A percentile compares a stretch with the other conserved stretches of the same genome.
These are phyloP conservation scores for Ceratocystiopsis brevicomis DNA, from an alignment of 2,329 filamentous ascomycete species.

Conservation along the genomic window DNA sequence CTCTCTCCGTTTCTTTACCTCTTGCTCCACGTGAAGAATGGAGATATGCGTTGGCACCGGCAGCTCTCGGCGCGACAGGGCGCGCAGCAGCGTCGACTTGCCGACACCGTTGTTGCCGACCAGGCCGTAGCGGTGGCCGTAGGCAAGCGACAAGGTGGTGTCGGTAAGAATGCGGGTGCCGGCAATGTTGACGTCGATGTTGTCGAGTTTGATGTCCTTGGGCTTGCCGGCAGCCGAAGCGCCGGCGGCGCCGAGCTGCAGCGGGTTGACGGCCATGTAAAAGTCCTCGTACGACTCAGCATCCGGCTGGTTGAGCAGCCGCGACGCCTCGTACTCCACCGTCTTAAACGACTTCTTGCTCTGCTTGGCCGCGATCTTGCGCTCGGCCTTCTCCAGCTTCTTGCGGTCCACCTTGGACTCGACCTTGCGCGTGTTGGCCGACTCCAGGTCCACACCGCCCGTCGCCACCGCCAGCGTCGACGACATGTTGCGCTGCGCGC, in stretches of 20 bases:
- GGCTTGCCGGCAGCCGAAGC: slow-evolving; percentile 55
- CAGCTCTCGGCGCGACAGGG: slow-evolving; percentile 80
- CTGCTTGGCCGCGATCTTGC: slow-evolving; percentile 95
- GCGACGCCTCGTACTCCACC: slow-evolving; percentile 91
- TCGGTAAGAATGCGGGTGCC: slow-evolving; percentile 79
- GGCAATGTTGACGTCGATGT: slow-evolving; percentile 83
- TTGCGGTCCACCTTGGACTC: slow-evolving; percentile 96
- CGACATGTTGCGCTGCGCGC: slow-evolving; percentile 85
- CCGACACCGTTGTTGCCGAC: slow-evolving; percentile 99
- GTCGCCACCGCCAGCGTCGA: slow-evolving; percentile 79
- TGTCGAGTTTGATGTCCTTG: slow-evolving; percentile 97
- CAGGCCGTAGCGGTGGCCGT: slow-evolving; percentile 85
- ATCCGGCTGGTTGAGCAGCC: slow-evolving; percentile 65
- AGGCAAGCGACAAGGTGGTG: slow-evolving; percentile 75
- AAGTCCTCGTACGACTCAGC: slow-evolving; percentile 95
- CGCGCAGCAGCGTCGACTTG: slow-evolving; percentile 85
- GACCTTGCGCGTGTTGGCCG: slow-evolving; percentile 79
- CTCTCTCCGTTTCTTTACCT: slow-evolving; percentile 32
- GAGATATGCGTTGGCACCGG: slow-evolving; percentile 93
- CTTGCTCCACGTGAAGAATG: slow-evolving; percentile 96
- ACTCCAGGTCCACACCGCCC: slow-evolving; percentile 77
- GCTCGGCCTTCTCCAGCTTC: slow-evolving; percentile 96
- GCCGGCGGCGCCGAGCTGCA: slow-evolving; percentile 51
- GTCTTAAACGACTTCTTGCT: slow-evolving; percentile 97
- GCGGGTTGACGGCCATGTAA: slow-evolving; percentile 97